Base-by-base conservation (phyloP, 78 protist species). In the Acrasis kona region DNA sequence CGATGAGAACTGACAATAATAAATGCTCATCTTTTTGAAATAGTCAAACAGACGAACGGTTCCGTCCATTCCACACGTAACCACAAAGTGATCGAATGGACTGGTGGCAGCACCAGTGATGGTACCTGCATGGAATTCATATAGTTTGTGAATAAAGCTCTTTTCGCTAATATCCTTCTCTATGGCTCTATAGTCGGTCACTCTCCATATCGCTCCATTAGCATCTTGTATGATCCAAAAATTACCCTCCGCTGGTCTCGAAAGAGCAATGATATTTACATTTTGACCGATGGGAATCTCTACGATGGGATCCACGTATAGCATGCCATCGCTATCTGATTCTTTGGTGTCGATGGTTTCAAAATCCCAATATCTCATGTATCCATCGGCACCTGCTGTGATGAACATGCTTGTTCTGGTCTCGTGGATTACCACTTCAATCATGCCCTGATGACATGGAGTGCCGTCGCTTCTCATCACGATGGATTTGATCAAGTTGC, bases 341-440 rank as follows among this genome's bases (percentile, higher is more conserved):
- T 83, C 91, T 4, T 89, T 89, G 0, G 19, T 28, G 40, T 86
- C 94, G 19, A 90, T 9, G 31, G 72, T 2, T 9, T 9, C 64
- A 8, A 71, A 10, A 36, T 65, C 66, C 94, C 94, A 90, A 27
- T 37, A 0, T 3, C 82, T 64, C 31, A 91, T 65, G 64, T 42
- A 36, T 1, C 95, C 95, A 42, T 91, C 95, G 28, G 39, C 19
- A 10, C 95, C 95, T 9, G 87, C 91, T 3, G 91, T 31, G 35
- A 83, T 38, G 9, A 91, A 29, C 50, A 32, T 2, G 50, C 32
- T 39, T 5, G 8, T 72, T 70, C n/a, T 38, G 41, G n/a, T 38
- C 1, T 76, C 77, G 8, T 40, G 77, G 12, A 66, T n/a, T 28
- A 84, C 41, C n/a, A 41, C 76, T 64, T 82, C 87, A 65, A 87